Evolutionary conservation across 2,329 filamentous ascomycete genomes (phyloP).

Genomic region (Cadophora malorum): DNA sequence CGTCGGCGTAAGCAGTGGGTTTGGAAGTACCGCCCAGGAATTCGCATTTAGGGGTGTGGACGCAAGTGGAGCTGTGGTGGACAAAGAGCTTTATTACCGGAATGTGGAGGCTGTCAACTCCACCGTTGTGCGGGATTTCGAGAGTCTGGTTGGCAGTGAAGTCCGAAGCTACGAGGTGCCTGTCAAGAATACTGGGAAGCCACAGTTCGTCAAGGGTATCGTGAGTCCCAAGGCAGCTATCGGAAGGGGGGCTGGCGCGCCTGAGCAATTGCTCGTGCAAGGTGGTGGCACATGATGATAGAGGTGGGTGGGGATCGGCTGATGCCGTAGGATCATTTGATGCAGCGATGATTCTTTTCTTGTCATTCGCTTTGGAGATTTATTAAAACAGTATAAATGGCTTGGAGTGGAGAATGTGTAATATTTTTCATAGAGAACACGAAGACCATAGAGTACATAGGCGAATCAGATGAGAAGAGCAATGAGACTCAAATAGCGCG

Average conservation of each 20-base stretch:
- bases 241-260: constrained; percentile 47
- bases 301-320: constrained; percentile 11
- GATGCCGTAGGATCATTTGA: neutral
- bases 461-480: neutral
- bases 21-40: constrained; percentile 62
- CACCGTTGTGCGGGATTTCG: constrained; percentile 56
- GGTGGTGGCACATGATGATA: constrained; percentile 22
- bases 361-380: constrained; percentile 22
- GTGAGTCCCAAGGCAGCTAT: constrained; percentile 45
- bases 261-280: constrained; percentile 39
- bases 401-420: constrained; percentile 9
- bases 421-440: neutral
- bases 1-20: constrained; percentile 55
- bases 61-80: constrained; percentile 16
- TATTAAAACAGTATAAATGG: neutral
- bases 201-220: constrained; percentile 29
- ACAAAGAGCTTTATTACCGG: constrained; percentile 56
- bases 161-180: constrained; percentile 29
- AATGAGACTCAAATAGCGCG: too few relatives aligned
- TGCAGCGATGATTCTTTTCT: constrained; percentile 14
- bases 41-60: constrained; percentile 59
- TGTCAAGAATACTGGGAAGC: constrained; percentile 17
- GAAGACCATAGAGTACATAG: neutral
- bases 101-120: constrained; percentile 62
- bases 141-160: constrained; percentile 46